Percentiles rank a stretch among this genome's conserved stretches.
Evolutionary conservation across 768 basidiomycete genomes (phyloP).

Genomic region (Dioszegia crocea): DNA sequence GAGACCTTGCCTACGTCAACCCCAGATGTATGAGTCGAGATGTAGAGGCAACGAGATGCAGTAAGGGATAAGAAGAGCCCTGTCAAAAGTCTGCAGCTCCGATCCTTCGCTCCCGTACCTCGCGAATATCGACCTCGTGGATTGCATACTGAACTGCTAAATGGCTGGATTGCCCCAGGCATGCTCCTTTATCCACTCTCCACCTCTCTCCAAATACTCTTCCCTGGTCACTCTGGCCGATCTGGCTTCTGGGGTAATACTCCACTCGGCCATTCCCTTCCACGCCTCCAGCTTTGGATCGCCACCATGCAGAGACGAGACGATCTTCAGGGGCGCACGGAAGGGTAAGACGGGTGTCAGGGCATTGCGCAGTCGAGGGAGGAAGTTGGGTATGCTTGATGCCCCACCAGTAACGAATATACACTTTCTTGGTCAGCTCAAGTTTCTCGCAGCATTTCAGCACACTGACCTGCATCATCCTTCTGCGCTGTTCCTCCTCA

Average conservation of each 20-base stretch:
- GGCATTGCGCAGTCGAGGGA: conserved; percentile 63
- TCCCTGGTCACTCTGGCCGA: conserved; percentile 63
- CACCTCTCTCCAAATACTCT: conserved; percentile 88
- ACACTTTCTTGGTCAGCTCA: conserved; percentile 57
- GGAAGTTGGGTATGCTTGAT: conserved; percentile 67
- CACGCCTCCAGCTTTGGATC: conserved; percentile 77
- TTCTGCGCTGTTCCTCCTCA: conserved; percentile 61
- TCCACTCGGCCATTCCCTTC: conserved; percentile 79
- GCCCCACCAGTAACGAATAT: conserved; percentile 84
- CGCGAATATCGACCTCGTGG: not conserved
- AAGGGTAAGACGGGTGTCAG: conserved; percentile 83
- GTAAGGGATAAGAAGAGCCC: no score
- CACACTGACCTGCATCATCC: conserved; percentile 68
- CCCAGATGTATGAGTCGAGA: not conserved
- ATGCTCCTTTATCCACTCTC: conserved; percentile 81
- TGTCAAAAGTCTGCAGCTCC: no score
- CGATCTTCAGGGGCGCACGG: conserved; percentile 66
- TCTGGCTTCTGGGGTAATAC: conserved; percentile 49
- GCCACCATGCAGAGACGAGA: conserved; percentile 53
- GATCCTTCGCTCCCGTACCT: no score
- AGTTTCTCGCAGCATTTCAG: no score
- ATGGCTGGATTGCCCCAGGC: conserved; percentile 69
- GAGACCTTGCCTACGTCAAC: conserved; percentile 4
- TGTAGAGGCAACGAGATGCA: not conserved
- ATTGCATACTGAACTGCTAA: not conserved